Evolutionary conservation across 257 asterid species (phyloP), one percentile per base, ranked within the genome.

Genomic region (Leonotis leonurus): DNA sequence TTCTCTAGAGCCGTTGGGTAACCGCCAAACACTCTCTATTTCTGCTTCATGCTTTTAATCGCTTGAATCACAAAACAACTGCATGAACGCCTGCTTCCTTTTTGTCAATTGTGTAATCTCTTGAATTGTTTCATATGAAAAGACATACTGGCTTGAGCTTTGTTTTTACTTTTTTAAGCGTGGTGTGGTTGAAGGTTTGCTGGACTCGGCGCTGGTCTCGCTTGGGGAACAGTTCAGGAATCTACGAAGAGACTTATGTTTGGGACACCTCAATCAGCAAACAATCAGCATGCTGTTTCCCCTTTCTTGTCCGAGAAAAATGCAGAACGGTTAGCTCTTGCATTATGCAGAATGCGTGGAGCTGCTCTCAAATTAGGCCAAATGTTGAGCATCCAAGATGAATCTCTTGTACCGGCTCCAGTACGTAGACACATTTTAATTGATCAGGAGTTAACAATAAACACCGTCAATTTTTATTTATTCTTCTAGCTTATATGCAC

Each of bases 331-430:
- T 78, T 92, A 77, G 98, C 98, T 62, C 93, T 88, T 77, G 97
- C 97, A 29, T 76, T 92, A 70, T 92, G 98, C 84, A 86, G 98
- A 89, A 92, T 92, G 98, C 96, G 98, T 50, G 98, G 98, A 60
- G 98, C 98, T 32, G 97, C 98, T 45, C 90, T 92, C 59, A 92
- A 92, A 81, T 68, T 92, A 61, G 98, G 98, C 61, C 98, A 92
- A 75, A 92, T 92, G 97, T 72, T 92, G 71, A 92, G 98, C 60
- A 92, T 92, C 77, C 98, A 92, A 75, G 98, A 92, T 73, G 95
- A 92, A 75, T 83, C 97, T 71, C 78, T 92, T 48, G 80, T 92
- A 46, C 97, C 98, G 62, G 84, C 98, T 80, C 98, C 98, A 44
- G 98, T 91, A 81, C 18, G 72, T 75, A n/a, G n/a, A 62, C 57